These are phyloP conservation scores for Xanthoconium separans DNA, from an alignment of 1,284 basidiomycete species.

Conservation along the genomic window DNA sequence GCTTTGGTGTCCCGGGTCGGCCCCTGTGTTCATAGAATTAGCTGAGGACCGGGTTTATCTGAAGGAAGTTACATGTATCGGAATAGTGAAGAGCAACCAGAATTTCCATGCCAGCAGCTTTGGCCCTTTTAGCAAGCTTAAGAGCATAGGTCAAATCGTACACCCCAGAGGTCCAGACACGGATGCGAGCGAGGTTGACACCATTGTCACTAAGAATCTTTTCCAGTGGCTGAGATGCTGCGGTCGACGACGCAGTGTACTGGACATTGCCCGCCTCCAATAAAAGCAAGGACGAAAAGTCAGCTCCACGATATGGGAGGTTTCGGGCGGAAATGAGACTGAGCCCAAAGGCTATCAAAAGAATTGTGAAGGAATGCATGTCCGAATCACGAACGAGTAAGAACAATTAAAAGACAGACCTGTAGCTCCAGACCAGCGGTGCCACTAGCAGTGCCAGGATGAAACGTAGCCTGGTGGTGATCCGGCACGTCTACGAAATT, in stretches of 20 bases:
- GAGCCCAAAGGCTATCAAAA: neutral
- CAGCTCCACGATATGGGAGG: constrained; percentile 10
- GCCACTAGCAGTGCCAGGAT: too few species aligned
- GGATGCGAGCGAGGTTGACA: constrained; percentile 16
- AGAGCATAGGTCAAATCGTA: constrained; percentile 16
- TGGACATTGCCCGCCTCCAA: constrained; percentile 8
- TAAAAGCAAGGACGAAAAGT: constrained; percentile 20
- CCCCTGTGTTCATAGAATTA: constrained; percentile 5
- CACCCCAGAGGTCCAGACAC: constrained; percentile 13
- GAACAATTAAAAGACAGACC: neutral
- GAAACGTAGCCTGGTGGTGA: too few species aligned
- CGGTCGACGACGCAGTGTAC: neutral
- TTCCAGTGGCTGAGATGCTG: constrained; percentile 10
- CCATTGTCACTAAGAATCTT: constrained; percentile 9
- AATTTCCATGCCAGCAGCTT: constrained; percentile 15
- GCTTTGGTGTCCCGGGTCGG: constrained; percentile 10
- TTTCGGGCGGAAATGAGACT: constrained; percentile 7
- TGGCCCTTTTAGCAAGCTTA: constrained; percentile 12
- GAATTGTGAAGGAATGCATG: constrained; percentile 4
- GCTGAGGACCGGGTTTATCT: neutral
- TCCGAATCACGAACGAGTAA: neutral
- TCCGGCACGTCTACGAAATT: too few species aligned
- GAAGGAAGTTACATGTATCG: constrained; percentile 11
- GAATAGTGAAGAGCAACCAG: constrained; percentile 15
- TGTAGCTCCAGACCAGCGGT: neutral